Conservation (phyloP, 2,329 filamentous ascomycete genomes). For the Berkeleyomyces basicola region DNA sequence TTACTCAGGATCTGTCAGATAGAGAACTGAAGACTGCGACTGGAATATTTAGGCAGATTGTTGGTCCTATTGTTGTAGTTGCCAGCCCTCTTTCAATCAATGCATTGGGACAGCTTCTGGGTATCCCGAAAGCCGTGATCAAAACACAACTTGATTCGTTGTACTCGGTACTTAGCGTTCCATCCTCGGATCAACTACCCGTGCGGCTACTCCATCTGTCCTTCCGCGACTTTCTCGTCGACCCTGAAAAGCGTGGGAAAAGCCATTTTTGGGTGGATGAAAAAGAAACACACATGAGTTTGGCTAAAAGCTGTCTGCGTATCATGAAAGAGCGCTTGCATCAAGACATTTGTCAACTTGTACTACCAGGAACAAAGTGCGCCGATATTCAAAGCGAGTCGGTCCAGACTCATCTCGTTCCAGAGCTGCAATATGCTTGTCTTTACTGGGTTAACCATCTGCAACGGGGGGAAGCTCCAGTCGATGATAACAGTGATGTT, state of each 20-base stretch:
- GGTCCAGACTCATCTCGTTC: not conserved
- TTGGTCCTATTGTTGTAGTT: not conserved
- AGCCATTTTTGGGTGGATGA: not conserved
- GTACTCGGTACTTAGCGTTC: not conserved
- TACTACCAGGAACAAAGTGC: not conserved
- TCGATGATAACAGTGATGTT: slow-evolving; percentile 18
- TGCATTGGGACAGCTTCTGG: not conserved
- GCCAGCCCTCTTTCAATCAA: not conserved
- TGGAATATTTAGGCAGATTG: not conserved
- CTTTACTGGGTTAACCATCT: not conserved
- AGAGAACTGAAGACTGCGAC: not conserved
- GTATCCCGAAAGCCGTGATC: not conserved
- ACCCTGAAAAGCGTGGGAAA: not conserved
- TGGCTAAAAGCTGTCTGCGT: not conserved
- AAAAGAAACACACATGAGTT: not conserved
- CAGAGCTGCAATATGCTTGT: not conserved
- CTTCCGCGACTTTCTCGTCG: not conserved
- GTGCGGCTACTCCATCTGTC: not conserved
- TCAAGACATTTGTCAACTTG: not conserved
- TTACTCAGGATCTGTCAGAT: not conserved
- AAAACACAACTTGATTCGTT: not conserved
- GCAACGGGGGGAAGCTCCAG: not conserved
- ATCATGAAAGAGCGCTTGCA: not conserved
- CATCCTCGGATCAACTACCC: not conserved
- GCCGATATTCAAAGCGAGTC: not conserved